A percentile compares a stretch with the other conserved stretches of the same genome.
Conservation (phyloP, 768 basidiomycete species). For the Panaeolus cyanescens region DNA sequence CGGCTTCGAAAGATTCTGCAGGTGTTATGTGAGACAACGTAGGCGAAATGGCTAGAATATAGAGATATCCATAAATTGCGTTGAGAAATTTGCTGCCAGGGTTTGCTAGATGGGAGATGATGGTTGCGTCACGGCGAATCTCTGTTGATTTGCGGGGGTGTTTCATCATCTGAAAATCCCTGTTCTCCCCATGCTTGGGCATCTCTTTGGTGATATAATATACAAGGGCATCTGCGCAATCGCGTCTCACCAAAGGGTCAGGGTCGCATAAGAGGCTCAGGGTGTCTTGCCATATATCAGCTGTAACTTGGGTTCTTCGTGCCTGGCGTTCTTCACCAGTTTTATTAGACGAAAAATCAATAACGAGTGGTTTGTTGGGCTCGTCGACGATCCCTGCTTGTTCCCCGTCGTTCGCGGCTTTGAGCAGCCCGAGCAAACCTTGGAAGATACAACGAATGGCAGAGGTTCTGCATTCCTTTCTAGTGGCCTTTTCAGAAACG, state of each 20-base stretch:
- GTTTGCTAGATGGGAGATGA: conserved; percentile 58
- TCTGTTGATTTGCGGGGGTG: conserved; percentile 48
- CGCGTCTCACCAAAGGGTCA: conserved; percentile 75
- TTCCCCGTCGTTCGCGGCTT: conserved; percentile 57
- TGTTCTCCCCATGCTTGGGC: conserved; percentile 56
- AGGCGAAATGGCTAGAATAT: conserved; percentile 73
- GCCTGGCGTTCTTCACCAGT: conserved; percentile 38
- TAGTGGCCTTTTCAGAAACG: conserved; percentile 33
- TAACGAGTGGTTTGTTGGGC: conserved; percentile 2
- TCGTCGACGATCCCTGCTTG: conserved; percentile 12
- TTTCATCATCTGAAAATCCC: conserved; percentile 47
- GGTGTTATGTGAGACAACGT: conserved; percentile 50
- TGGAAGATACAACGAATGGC: conserved; percentile 73
- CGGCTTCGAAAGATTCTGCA: conserved; percentile 42
- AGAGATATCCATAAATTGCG: conserved; percentile 79
- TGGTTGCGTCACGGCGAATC: conserved; percentile 46
- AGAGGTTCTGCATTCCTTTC: conserved; percentile 49
- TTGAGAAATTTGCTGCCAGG: conserved; percentile 72
- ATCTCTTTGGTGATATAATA: conserved; percentile 81
- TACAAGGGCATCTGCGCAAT: conserved; percentile 73
- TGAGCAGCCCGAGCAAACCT: conserved; percentile 69
- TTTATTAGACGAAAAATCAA: conserved; percentile 27
- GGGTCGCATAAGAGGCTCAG: conserved; percentile 80
- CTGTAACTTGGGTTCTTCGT: conserved; percentile 68
- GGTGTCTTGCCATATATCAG: conserved; percentile 92